Evolutionary conservation across 106 monocot species (phyloP), one percentile per base, ranked within the genome.

Genomic region (Dendrobium catenatum): DNA sequence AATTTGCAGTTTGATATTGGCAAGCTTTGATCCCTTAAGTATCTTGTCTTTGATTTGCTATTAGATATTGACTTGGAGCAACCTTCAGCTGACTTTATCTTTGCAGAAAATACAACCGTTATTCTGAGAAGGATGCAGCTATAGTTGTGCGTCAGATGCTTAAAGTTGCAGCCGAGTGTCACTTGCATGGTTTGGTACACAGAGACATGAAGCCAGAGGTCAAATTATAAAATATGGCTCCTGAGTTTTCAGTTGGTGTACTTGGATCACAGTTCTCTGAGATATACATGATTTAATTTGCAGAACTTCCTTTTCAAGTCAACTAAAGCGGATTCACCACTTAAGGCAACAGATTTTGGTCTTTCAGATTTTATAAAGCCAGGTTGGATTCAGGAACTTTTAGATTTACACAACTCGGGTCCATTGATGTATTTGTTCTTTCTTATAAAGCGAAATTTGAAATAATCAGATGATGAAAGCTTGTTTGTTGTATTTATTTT

Each of bases 171-270:
- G 95, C 95, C 66, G 86, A 91, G 81, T 99, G 98, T 47, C 98
- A 99, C 80, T 84, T 99, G 80, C 91, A 84, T 85, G 98, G 98
- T 73, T 86, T 99, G 77, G 98, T 99, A 76, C 98, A 99, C 85
- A 83, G 98, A 81, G 98, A 99, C 82, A 95, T 99, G 95, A 99
- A 99, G 77, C 98, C 98, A 9, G 98, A 99, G 98, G 98, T 99
- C 78, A 31, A 41, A 15, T 70, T 70, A 44, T 42, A 19, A 68
- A 27, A 19, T 75, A 10, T 40, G 13, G 74, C 46, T 33, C 20
- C n/a, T 76, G 24, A 42, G 11, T 22, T 41, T 9, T 37, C 8
- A 10, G 44, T 40, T 43, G 43, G 31, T 29, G 33, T 20, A 31
- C 9, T 47, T 72, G 61, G 8, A 46, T 41, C 7, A 16, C 18